These are phyloP conservation scores for Cordyceps javanica DNA, from an alignment of 2,329 filamentous ascomycete species.

Conservation along the genomic window DNA sequence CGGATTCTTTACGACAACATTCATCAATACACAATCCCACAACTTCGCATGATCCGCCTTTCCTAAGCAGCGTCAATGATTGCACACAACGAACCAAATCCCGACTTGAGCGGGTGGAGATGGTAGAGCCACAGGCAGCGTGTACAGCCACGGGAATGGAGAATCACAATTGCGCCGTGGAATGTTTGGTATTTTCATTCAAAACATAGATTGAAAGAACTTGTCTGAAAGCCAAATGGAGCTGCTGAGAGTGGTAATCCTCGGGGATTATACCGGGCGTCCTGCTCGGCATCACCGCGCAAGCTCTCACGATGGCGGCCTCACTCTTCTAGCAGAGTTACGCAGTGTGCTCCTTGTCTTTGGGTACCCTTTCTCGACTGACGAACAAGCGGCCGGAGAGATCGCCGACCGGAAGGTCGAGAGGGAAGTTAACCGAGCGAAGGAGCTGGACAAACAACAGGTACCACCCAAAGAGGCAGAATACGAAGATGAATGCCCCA, in stretches of 20 bases:
- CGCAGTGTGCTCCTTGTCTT: neutral
- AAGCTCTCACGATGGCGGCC: neutral
- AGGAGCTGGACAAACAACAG: conserved; percentile 8
- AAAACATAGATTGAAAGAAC: too few relatives aligned
- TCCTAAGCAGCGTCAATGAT: too few relatives aligned
- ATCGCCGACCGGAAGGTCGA: conserved; percentile 6
- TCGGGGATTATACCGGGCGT: too few relatives aligned
- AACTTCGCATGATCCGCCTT: too few relatives aligned
- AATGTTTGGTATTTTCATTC: too few relatives aligned
- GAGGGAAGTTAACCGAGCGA: conserved; percentile 1
- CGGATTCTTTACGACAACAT: neutral
- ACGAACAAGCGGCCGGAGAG: neutral
- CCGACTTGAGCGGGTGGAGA: too few relatives aligned
- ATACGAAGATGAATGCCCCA: conserved; percentile 4
- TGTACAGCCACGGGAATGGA: too few relatives aligned
- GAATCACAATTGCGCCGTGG: too few relatives aligned
- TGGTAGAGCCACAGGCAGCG: too few relatives aligned
- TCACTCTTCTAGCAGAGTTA: neutral
- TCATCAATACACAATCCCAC: neutral
- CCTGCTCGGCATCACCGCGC: neutral
- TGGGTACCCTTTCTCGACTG: neutral
- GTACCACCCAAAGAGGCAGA: conserved; percentile 10
- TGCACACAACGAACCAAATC: too few relatives aligned
- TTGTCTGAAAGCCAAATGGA: too few relatives aligned
- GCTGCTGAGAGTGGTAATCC: too few relatives aligned